Conservation (phyloP, 192 early-diverging fungal species). For the Thamnidium elegans region DNA sequence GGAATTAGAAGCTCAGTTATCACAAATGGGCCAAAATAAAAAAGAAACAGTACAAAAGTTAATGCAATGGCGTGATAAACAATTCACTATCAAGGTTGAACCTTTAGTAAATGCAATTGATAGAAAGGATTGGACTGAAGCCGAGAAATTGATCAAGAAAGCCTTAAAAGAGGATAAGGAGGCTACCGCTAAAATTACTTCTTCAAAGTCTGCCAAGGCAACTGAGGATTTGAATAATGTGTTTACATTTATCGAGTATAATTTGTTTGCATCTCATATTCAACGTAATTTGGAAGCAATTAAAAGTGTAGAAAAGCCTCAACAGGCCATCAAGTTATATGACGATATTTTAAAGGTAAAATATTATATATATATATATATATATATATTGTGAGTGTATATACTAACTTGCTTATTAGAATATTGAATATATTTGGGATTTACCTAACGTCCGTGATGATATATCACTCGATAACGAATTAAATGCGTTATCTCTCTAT, state of each 20-base stretch:
- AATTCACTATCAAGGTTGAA: constrained; percentile 42
- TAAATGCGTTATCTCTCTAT: constrained; percentile 47
- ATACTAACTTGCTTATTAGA: constrained; percentile 36
- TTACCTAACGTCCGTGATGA: constrained; percentile 50
- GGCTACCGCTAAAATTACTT: constrained; percentile 65
- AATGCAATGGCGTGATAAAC: constrained; percentile 48
- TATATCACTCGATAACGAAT: constrained; percentile 40
- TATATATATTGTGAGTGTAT: too few relatives aligned
- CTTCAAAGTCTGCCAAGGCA: constrained; percentile 61
- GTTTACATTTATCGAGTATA: constrained; percentile 57
- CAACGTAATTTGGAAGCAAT: constrained; percentile 56
- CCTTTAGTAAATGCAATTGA: constrained; percentile 47
- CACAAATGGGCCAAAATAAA: constrained; percentile 35
- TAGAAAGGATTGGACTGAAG: constrained; percentile 54
- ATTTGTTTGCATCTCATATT: constrained; percentile 49
- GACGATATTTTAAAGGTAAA: constrained; percentile 48
- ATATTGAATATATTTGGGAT: constrained; percentile 53
- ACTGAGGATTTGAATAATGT: constrained; percentile 54
- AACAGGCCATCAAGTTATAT: constrained; percentile 65
- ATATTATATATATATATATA: too few relatives aligned
- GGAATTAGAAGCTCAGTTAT: constrained; percentile 11
- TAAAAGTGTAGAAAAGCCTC: constrained; percentile 46
- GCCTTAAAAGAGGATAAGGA: constrained; percentile 61
- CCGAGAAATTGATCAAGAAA: constrained; percentile 55
- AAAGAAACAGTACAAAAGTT: constrained; percentile 38